Percentiles rank a stretch among this genome's conserved stretches.
phyloP scores from a whole-genome alignment of 2,329 filamentous ascomycete species.

The Tolypocladium endophyticum region DNA sequence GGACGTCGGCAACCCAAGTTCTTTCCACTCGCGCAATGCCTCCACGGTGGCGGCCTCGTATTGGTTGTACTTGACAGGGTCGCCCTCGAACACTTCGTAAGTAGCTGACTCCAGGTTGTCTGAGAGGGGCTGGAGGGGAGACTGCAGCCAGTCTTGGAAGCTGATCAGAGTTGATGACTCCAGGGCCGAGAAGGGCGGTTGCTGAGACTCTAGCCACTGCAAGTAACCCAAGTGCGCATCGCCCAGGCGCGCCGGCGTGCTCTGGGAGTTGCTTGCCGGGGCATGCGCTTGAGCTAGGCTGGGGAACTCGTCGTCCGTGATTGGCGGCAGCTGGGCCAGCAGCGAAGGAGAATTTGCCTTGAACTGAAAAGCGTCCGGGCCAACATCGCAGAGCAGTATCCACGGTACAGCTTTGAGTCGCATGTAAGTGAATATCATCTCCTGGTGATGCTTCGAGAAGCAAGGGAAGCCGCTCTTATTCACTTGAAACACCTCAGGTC shows the following conservation, averaged over 20 bases:
- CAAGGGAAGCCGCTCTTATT: constrained; percentile 53
- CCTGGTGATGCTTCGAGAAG: constrained; percentile 51
- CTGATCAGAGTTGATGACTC: constrained; percentile 42
- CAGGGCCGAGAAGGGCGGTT: constrained; percentile 48
- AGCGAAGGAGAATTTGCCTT: constrained; percentile 11
- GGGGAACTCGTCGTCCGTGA: constrained; percentile 50
- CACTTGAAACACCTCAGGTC: constrained; percentile 41
- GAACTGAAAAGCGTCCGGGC: constrained; percentile 31
- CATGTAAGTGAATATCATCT: constrained; percentile 52
- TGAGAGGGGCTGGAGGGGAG: constrained; percentile 84
- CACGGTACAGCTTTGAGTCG: constrained; percentile 52
- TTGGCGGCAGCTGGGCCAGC: constrained; percentile 17
- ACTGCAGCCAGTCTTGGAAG: constrained; percentile 91
- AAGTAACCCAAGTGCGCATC: constrained; percentile 64
- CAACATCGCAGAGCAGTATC: constrained; percentile 53
- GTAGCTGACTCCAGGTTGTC: constrained; percentile 96
- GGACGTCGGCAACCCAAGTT: constrained; percentile 61
- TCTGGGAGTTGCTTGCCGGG: constrained; percentile 4
- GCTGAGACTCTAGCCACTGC: constrained; percentile 71
- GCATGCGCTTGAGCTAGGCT: constrained; percentile 57
- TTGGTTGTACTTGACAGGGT: constrained; percentile 95
- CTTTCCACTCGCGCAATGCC: constrained; percentile 71
- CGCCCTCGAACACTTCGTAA: constrained; percentile 97
- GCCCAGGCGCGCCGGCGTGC: constrained; percentile 18
- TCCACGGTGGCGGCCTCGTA: constrained; percentile 79